Evolutionary conservation across 768 basidiomycete genomes (phyloP).

Genomic region (Mycena epipterygia): DNA sequence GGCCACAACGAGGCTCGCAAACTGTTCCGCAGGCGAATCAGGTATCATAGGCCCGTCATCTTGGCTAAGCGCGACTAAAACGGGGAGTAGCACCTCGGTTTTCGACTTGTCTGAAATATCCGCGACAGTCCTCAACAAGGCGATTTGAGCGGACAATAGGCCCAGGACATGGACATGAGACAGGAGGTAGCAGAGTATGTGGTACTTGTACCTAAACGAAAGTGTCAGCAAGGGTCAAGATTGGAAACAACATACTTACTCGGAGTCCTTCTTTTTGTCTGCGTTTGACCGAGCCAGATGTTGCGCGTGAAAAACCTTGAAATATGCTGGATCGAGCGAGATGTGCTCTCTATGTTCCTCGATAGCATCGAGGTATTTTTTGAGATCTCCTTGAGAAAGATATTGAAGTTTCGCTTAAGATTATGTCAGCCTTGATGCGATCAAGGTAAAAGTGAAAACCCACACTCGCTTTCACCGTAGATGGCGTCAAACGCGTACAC

Average conservation of each 20-base stretch:
- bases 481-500: slow-evolving; percentile 83
- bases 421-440: slow-evolving; percentile 7
- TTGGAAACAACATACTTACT: slow-evolving; percentile 55
- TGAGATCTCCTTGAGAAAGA: slow-evolving; percentile 73
- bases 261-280: slow-evolving; percentile 68
- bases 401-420: slow-evolving; percentile 70
- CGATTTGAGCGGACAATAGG: slow-evolving; percentile 60
- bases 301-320: slow-evolving; percentile 72
- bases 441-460: slow-evolving; percentile 40
- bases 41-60: slow-evolving; percentile 37
- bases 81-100: slow-evolving; percentile 70
- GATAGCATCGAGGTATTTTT: slow-evolving; percentile 68
- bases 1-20: slow-evolving; percentile 58
- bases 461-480: slow-evolving; percentile 74
- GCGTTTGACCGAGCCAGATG: slow-evolving; percentile 60
- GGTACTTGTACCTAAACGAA: slow-evolving; percentile 71
- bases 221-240: slow-evolving; percentile 9
- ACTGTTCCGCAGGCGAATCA: slow-evolving; percentile 45
- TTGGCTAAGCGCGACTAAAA: slow-evolving; percentile 58
- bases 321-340: slow-evolving; percentile 68
- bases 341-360: slow-evolving; percentile 67
- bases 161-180: slow-evolving; percentile 81
- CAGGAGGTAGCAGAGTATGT: slow-evolving; percentile 80
- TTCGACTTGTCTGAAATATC: slow-evolving; percentile 62
- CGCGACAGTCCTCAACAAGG: slow-evolving; percentile 64